Evolutionary conservation across 73 alveolate genomes (phyloP).

Genomic region (Paramecium biaurelia): DNA sequence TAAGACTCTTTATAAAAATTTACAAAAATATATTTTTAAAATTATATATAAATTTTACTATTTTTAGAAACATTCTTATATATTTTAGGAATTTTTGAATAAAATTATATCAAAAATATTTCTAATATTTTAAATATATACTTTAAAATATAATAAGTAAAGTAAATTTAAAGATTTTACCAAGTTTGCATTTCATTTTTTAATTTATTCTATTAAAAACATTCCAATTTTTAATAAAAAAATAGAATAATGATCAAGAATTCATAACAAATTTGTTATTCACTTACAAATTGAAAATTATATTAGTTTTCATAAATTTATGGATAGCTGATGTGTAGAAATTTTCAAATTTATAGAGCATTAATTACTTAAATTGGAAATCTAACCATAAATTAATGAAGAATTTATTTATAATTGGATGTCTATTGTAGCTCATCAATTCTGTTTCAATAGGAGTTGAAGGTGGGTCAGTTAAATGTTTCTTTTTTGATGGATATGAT

Average conservation of each 20-base stretch:
- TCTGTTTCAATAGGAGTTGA: constrained; percentile 29
- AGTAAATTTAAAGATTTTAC: no score
- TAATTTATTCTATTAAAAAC: not conserved
- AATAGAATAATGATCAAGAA: no score
- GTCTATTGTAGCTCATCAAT: not conserved
- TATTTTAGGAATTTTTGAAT: no score
- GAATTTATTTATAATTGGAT: not conserved
- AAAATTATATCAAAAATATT: no score
- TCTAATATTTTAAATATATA: not conserved
- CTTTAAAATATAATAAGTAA: no score
- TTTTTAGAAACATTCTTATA: not conserved
- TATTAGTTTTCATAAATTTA: not conserved
- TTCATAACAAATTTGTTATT: not conserved
- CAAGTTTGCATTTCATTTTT: not conserved
- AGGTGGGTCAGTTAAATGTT: not conserved
- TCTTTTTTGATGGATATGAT: not conserved
- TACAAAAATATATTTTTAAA: no score
- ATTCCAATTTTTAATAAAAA: no score
- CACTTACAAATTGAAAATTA: not conserved
- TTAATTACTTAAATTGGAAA: not conserved
- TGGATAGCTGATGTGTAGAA: not conserved
- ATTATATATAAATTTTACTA: not conserved
- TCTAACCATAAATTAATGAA: not conserved
- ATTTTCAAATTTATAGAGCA: not conserved
- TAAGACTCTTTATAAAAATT: not conserved